phyloP scores from a whole-genome alignment of 2,329 filamentous ascomycete species.

The Penicillium sp. region DNA sequence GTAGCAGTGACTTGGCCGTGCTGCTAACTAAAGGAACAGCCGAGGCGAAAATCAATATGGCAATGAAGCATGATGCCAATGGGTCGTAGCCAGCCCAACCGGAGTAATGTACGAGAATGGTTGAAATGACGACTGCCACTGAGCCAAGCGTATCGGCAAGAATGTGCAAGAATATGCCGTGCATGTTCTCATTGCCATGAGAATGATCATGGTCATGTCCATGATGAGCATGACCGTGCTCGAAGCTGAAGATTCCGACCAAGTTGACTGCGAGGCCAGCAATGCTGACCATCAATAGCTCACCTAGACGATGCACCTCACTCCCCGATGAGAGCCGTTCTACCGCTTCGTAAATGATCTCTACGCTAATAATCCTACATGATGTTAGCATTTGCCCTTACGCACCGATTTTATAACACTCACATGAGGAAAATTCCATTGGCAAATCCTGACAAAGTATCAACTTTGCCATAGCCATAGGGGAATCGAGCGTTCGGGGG shows the following conservation, averaged over 20 bases:
- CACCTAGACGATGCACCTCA: slow-evolving; percentile 77
- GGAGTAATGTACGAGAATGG: slow-evolving; percentile 78
- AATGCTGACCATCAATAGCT: slow-evolving; percentile 84
- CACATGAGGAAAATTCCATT: slow-evolving; percentile 94
- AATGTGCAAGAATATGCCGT: slow-evolving; percentile 94
- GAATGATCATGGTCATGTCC: slow-evolving; percentile 46
- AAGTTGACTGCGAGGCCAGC: slow-evolving; percentile 86
- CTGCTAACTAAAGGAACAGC: slow-evolving; percentile 83
- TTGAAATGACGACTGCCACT: slow-evolving; percentile 90
- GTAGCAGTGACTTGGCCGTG: slow-evolving; percentile 75
- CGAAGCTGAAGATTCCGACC: slow-evolving; percentile 84
- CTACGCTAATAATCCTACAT: slow-evolving; percentile 81
- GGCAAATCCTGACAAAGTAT: slow-evolving; percentile 91
- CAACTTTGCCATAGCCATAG: slow-evolving; percentile 95
- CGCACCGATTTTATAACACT: slow-evolving; percentile 27
- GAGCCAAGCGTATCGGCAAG: slow-evolving; percentile 93
- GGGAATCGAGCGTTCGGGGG: slow-evolving; percentile 84
- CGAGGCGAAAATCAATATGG: slow-evolving; percentile 87
- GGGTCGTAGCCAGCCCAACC: slow-evolving; percentile 95
- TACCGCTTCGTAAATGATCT: slow-evolving; percentile 92
- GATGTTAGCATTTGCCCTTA: slow-evolving; percentile 13
- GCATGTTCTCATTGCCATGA: slow-evolving; percentile 95
- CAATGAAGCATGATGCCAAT: slow-evolving; percentile 88
- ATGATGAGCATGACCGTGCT: slow-evolving; percentile 60
- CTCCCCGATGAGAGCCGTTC: slow-evolving; percentile 82